Evolutionary conservation across 2,329 filamentous ascomycete genomes (phyloP).

Genomic region (Aspergillus brunneoviolaceus): DNA sequence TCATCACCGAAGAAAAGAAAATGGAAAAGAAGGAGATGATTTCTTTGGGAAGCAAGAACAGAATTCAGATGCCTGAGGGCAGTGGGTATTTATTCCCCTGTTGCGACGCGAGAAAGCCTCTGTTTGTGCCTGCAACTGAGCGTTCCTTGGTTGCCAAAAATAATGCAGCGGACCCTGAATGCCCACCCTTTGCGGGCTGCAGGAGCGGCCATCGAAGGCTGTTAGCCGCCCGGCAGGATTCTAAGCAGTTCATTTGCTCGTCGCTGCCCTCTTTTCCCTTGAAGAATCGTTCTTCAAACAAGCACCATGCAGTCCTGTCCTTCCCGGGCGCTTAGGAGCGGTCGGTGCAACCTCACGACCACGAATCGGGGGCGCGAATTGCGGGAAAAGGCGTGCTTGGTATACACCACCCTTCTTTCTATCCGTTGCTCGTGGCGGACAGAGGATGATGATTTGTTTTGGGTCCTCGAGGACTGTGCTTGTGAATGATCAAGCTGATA

Average conservation of each 20-base stretch:
- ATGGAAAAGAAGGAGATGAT: neutral
- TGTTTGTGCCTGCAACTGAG: neutral
- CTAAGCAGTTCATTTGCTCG: neutral
- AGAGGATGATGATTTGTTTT: neutral
- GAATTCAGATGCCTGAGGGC: neutral
- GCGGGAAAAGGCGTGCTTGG: neutral
- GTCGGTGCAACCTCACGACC: neutral
- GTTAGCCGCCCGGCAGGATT: slow-evolving; percentile 1
- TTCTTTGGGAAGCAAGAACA: neutral
- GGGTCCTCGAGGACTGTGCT: neutral
- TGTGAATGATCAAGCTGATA: neutral
- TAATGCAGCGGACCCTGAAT: neutral
- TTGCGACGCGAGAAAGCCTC: no score
- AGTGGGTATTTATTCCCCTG: neutral
- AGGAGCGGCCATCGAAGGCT: neutral
- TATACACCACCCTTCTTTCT: neutral
- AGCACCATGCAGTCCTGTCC: neutral
- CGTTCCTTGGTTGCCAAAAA: slow-evolving; percentile 1
- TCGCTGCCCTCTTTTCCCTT: neutral
- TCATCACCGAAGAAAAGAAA: neutral
- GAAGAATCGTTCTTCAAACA: slow-evolving; percentile 2
- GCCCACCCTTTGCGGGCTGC: neutral
- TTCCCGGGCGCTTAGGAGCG: slow-evolving; percentile 3
- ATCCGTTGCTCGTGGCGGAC: neutral
- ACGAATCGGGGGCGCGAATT: neutral